phyloP scores from a whole-genome alignment of 2,329 filamentous ascomycete genomes.

The Calonectria multiphialidica region DNA sequence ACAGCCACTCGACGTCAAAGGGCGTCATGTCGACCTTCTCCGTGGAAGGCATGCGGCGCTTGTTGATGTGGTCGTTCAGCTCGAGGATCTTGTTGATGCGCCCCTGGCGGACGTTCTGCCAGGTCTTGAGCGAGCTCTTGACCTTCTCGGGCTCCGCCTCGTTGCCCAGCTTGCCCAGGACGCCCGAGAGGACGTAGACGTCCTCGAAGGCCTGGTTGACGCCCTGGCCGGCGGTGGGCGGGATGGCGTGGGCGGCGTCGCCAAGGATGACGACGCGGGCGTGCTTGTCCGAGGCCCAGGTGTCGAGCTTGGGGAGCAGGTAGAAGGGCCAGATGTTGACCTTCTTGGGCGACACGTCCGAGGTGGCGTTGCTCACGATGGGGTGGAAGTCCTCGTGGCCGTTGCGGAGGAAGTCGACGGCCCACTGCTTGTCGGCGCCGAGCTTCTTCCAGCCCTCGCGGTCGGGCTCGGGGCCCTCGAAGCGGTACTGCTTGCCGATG shows the following conservation, averaged over 20 bases:
- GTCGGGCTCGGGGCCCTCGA: conserved; percentile 48
- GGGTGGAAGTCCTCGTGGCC: conserved; percentile 52
- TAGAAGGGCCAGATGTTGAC: conserved; percentile 65
- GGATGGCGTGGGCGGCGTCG: conserved; percentile 62
- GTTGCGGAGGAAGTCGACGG: conserved; percentile 48
- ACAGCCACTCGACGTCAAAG: conserved; percentile 58
- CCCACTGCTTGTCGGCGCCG: conserved; percentile 52
- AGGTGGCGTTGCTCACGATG: conserved; percentile 50
- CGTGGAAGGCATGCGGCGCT: conserved; percentile 56
- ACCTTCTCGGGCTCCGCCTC: conserved; percentile 38
- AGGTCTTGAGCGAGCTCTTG: conserved; percentile 38
- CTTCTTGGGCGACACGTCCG: conserved; percentile 42
- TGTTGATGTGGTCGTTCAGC: conserved; percentile 61
- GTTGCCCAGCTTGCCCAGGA: conserved; percentile 44
- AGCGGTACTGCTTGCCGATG: conserved; percentile 58
- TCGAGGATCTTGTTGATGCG: conserved; percentile 60
- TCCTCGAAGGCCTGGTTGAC: conserved; percentile 64
- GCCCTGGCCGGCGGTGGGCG: conserved; percentile 60
- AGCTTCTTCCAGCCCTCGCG: conserved; percentile 57
- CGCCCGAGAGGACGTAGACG: conserved; percentile 56
- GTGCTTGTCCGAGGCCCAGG: conserved; percentile 53
- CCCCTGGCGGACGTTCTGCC: conserved; percentile 62
- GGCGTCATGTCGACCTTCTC: conserved; percentile 39
- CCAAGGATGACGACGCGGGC: conserved; percentile 58
- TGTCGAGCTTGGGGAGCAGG: conserved; percentile 58